These are phyloP conservation scores for Dissophora ornata DNA, from an alignment of 192 early-diverging fungal genomes.

Conservation along the genomic window DNA sequence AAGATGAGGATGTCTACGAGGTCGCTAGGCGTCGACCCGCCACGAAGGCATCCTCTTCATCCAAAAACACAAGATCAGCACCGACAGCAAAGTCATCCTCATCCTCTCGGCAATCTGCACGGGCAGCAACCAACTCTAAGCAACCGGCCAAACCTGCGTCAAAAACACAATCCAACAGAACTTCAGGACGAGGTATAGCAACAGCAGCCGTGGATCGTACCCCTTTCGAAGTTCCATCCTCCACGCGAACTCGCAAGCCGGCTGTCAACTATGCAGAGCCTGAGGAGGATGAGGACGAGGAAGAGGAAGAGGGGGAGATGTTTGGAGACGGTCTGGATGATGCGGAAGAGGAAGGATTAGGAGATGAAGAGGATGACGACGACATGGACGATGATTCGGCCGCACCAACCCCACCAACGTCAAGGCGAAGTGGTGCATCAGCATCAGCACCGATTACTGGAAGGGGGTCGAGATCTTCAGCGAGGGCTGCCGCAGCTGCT, in stretches of 20 bases:
- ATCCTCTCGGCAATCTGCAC: not conserved
- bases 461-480: conserved; percentile 7
- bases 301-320: conserved; percentile 21
- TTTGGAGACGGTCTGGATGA: conserved; percentile 30
- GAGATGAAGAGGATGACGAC: conserved; percentile 11
- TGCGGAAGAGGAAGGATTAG: conserved; percentile 13
- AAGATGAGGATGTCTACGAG: conserved; percentile 31
- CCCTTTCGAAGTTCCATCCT: conserved; percentile 22
- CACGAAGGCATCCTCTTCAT: not conserved
- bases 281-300: conserved; percentile 34
- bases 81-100: conserved; percentile 1
- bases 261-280: conserved; percentile 54
- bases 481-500: not conserved
- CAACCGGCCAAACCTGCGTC: conserved; percentile 7
- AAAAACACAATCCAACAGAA: not conserved
- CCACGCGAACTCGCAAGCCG: conserved; percentile 36
- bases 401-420: not conserved
- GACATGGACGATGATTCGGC: conserved; percentile 10
- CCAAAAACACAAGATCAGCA: conserved; percentile 4
- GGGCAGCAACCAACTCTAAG: conserved; percentile 3
- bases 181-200: not conserved
- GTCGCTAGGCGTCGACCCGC: conserved; percentile 11
- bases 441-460: not conserved
- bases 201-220: conserved; percentile 14
- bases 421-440: not conserved